A percentile compares a stretch with the other conserved stretches of the same genome.
Evolutionary conservation across 2,329 filamentous ascomycete genomes (phyloP).

Genomic region (Ceratocystis ficicola): DNA sequence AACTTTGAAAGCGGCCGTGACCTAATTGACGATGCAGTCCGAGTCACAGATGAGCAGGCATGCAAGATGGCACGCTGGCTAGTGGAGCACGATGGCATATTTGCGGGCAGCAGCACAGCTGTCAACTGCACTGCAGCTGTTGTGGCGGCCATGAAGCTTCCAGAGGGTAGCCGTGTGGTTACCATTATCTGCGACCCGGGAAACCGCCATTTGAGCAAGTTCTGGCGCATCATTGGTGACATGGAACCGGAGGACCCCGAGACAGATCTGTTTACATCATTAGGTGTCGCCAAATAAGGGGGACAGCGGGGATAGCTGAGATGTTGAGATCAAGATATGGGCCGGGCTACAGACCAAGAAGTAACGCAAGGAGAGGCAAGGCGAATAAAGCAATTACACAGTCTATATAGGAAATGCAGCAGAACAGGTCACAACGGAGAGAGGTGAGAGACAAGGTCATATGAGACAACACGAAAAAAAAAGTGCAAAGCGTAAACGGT

Average conservation of each 20-base stretch:
- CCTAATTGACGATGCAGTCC: constrained; percentile 78
- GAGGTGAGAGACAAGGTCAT: no score
- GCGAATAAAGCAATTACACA: neutral
- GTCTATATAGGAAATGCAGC: neutral
- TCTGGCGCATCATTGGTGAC: constrained; percentile 63
- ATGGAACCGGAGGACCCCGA: constrained; percentile 52
- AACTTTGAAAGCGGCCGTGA: constrained; percentile 85
- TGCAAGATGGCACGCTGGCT: constrained; percentile 91
- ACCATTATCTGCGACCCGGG: constrained; percentile 78
- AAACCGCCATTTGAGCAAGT: constrained; percentile 71
- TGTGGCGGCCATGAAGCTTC: constrained; percentile 51
- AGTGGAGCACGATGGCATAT: constrained; percentile 89
- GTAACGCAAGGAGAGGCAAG: neutral
- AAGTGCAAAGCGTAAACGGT: constrained; percentile 5
- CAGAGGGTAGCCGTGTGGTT: constrained; percentile 54
- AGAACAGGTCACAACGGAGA: no score
- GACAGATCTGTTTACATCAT: constrained; percentile 39
- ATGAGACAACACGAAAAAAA: no score
- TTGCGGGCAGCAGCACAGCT: constrained; percentile 87
- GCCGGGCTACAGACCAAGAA: neutral
- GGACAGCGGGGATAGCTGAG: no score
- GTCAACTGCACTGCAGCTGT: constrained; percentile 86
- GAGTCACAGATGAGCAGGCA: constrained; percentile 79
- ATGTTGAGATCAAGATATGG: neutral
- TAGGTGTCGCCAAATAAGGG: constrained; percentile 33